Evolutionary conservation across 2,329 filamentous ascomycete genomes (phyloP).

Genomic region (Cryphonectria naterciae): DNA sequence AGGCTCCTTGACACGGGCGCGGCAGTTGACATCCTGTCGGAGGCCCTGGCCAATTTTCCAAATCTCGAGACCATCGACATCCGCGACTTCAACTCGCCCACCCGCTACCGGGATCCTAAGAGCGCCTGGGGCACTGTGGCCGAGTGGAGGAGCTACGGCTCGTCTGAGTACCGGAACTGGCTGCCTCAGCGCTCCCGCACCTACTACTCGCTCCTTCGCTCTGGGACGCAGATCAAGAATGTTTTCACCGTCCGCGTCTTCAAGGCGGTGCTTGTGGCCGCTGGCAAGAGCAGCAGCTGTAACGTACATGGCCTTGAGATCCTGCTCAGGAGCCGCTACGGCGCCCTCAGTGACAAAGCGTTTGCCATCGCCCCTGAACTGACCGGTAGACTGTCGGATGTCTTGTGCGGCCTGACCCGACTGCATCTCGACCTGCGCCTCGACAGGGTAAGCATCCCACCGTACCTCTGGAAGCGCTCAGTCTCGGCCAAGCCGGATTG

Average conservation of each 20-base stretch:
- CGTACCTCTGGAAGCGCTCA: not conserved
- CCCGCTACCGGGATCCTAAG: slow-evolving; percentile 53
- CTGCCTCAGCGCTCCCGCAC: not conserved
- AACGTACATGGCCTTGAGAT: slow-evolving; percentile 52
- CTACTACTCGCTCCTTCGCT: not conserved
- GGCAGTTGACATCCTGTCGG: slow-evolving; percentile 57
- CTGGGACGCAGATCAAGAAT: slow-evolving; percentile 9
- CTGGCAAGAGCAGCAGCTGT: slow-evolving; percentile 46
- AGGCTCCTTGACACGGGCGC: slow-evolving; percentile 48
- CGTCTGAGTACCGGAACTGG: slow-evolving; percentile 30
- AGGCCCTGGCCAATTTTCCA: slow-evolving; percentile 58
- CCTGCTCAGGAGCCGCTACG: slow-evolving; percentile 41
- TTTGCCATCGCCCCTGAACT: slow-evolving; percentile 52
- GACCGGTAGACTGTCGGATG: slow-evolving; percentile 41
- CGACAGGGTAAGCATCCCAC: not conserved
- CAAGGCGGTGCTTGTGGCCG: slow-evolving; percentile 44
- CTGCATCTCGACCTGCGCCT: slow-evolving; percentile 45
- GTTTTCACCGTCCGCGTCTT: slow-evolving; percentile 44
- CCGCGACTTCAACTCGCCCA: slow-evolving; percentile 59
- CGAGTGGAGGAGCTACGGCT: slow-evolving; percentile 44
- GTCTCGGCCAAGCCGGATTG: slow-evolving; percentile 5
- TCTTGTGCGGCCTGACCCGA: slow-evolving; percentile 51
- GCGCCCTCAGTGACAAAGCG: slow-evolving; percentile 43
- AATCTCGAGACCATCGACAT: slow-evolving; percentile 62
- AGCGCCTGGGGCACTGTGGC: slow-evolving; percentile 55